Evolutionary conservation across 2,329 filamentous ascomycete species (phyloP).

Genomic region (Pezicula radicicola): DNA sequence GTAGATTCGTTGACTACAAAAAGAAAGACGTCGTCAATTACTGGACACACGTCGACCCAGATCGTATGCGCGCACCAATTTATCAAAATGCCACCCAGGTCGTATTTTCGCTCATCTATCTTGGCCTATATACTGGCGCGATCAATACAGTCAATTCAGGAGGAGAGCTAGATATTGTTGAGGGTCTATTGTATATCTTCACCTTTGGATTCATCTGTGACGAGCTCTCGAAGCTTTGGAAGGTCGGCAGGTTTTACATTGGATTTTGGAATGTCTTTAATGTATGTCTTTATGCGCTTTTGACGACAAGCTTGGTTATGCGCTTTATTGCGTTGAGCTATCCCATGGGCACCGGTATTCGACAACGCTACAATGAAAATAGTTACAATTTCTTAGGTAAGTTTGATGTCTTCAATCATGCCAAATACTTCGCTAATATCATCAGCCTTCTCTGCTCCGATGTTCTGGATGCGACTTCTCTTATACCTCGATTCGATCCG

Average conservation of each 20-base stretch:
- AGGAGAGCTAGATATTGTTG: constrained; percentile 80
- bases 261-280: constrained; percentile 99
- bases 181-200: constrained; percentile 84
- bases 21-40: constrained; percentile 77
- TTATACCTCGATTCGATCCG: constrained; percentile 91
- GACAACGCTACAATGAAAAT: constrained; percentile 66
- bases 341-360: constrained; percentile 39
- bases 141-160: constrained; percentile 91
- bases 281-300: constrained; percentile 71
- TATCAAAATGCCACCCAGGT: constrained; percentile 93
- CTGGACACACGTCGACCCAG: constrained; percentile 82
- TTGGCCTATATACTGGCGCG: constrained; percentile 81
- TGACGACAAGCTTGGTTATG: constrained; percentile 74
- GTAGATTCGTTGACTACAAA: constrained; percentile 85
- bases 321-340: constrained; percentile 76
- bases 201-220: constrained; percentile 89
- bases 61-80: constrained; percentile 86
- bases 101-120: constrained; percentile 76
- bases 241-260: constrained; percentile 86
- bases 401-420: neutral
- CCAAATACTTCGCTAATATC: constrained; percentile 6
- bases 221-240: constrained; percentile 86
- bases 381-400: constrained; percentile 81
- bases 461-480: constrained; percentile 94
- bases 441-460: constrained; percentile 78